phyloP scores from a whole-genome alignment of 2,329 filamentous ascomycete species.

The Aspergillus eucalypticola region DNA sequence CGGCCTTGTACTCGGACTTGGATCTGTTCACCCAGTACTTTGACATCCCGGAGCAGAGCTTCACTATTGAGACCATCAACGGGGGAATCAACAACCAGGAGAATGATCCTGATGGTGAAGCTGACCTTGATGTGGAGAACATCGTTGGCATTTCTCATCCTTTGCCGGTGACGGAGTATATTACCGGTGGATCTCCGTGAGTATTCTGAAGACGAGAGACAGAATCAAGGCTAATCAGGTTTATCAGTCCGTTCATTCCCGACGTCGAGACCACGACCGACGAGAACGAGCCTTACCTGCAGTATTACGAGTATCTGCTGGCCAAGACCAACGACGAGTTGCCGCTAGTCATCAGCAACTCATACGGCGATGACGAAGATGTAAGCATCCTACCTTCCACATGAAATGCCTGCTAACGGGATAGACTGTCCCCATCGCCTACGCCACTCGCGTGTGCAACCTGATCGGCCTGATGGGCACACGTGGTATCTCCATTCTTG shows the following conservation, averaged over 20 bases:
- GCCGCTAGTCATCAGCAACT: constrained; percentile 64
- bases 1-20: constrained; percentile 51
- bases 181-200: constrained; percentile 9
- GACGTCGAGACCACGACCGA: constrained; percentile 46
- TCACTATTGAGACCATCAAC: constrained; percentile 39
- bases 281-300: constrained; percentile 69
- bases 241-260: constrained; percentile 48
- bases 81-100: constrained; percentile 45
- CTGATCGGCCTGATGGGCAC: constrained; percentile 67
- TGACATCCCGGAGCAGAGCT: constrained; percentile 44
- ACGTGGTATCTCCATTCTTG: constrained; percentile 66
- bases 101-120: constrained; percentile 52
- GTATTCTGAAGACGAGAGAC: background rate
- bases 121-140: constrained; percentile 63
- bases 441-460: constrained; percentile 63
- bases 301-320: constrained; percentile 62
- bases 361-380: constrained; percentile 66
- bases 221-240: background rate
- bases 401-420: background rate
- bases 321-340: constrained; percentile 50
- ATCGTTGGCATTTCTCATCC: constrained; percentile 57
- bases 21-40: constrained; percentile 45
- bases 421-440: constrained; percentile 61
- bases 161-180: constrained; percentile 46
- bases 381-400: constrained; percentile 4